Percentiles rank a stretch among this genome's conserved stretches.
phyloP scores from a whole-genome alignment of 352 stramenopile species.

The Pythium rhizo-oryzae region DNA sequence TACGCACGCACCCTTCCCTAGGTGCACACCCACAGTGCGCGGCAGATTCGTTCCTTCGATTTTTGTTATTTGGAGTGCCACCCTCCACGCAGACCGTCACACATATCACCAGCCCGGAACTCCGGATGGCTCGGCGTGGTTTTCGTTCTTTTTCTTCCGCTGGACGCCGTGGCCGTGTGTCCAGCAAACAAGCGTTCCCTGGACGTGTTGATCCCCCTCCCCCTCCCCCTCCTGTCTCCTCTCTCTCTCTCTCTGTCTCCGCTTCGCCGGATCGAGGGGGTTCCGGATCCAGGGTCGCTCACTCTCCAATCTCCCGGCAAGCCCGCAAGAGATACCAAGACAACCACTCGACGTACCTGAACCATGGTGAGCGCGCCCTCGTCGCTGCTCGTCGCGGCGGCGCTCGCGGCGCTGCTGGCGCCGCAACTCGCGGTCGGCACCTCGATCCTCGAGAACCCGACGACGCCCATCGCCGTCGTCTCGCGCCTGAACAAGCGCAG shows the following conservation, averaged over 20 bases:
- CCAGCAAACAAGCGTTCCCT: background rate
- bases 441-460: conserved; percentile 7
- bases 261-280: background rate
- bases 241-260: too few relatives aligned
- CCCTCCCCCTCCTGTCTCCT: too few relatives aligned
- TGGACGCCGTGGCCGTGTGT: background rate
- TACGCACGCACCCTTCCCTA: too few relatives aligned
- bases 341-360: too few relatives aligned
- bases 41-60: too few relatives aligned
- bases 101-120: too few relatives aligned
- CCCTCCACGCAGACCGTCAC: too few relatives aligned
- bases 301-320: conserved; percentile 10
- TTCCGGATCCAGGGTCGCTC: background rate
- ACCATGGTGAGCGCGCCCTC: background rate
- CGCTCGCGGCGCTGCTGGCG: background rate
- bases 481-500: background rate
- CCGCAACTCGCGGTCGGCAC: background rate
- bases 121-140: too few relatives aligned
- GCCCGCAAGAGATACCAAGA: background rate
- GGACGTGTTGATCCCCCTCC: background rate
- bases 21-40: too few relatives aligned
- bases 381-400: background rate
- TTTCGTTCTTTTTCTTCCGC: too few relatives aligned
- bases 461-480: conserved; percentile 5
- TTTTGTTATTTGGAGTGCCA: too few relatives aligned